Percentiles rank a stretch among this genome's conserved stretches.
phyloP scores from a whole-genome alignment of 805 yeast species.

The Yarrowia sp. region DNA sequence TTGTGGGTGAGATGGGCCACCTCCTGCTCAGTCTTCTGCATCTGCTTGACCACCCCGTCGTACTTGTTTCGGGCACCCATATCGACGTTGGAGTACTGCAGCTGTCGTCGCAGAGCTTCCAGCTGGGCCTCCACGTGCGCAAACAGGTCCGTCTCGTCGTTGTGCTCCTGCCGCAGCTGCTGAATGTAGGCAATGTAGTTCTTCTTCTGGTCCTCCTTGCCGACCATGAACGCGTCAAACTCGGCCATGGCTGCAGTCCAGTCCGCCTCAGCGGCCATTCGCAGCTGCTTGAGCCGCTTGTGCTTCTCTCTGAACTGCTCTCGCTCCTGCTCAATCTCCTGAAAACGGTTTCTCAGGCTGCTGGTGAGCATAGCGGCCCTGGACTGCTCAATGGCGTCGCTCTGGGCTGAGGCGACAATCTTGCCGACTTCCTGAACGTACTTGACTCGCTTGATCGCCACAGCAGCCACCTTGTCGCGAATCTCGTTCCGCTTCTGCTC shows the following conservation, averaged over 20 bases:
- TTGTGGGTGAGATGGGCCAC: not conserved
- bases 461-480: not conserved
- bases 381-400: not conserved
- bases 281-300: not conserved
- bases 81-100: constrained; percentile 10
- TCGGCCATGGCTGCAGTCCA: not conserved
- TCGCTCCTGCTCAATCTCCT: not conserved
- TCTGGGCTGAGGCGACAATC: not conserved
- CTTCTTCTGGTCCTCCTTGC: not conserved
- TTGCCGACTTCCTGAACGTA: too few species aligned
- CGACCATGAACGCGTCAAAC: not conserved
- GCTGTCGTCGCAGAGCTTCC: not conserved
- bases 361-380: not conserved
- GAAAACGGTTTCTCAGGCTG: not conserved
- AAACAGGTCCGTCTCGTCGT: not conserved
- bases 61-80: constrained; percentile 21
- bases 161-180: not conserved
- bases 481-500: not conserved
- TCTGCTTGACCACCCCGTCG: constrained; percentile 13
- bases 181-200: not conserved
- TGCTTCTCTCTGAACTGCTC: not conserved
- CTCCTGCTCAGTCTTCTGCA: not conserved
- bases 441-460: too few species aligned
- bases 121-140: constrained; percentile 7
- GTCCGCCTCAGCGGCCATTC: not conserved